phyloP scores from a whole-genome alignment of 2,329 filamentous ascomycete species.

The Sclerotinia glacialis region DNA sequence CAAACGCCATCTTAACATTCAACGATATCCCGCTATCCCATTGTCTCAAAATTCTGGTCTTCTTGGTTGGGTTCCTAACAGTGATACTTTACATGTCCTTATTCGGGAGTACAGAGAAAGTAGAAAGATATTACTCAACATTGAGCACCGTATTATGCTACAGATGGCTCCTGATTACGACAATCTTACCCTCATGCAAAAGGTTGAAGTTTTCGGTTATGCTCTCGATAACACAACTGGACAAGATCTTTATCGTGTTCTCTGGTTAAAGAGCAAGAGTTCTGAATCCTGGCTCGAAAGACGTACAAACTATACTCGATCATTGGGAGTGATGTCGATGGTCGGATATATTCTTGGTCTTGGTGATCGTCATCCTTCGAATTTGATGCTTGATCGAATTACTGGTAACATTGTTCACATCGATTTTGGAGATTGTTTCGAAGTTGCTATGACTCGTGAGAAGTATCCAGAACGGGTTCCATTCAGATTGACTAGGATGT shows the following conservation, averaged over 20 bases:
- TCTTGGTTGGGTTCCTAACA: slow-evolving; percentile 95
- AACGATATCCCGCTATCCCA: slow-evolving; percentile 94
- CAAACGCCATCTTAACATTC: slow-evolving; percentile 95
- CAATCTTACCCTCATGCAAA: slow-evolving; percentile 98
- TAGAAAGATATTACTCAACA: slow-evolving; percentile 95
- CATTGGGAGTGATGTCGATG: slow-evolving; percentile 99
- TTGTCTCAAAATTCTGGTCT: slow-evolving; percentile 95
- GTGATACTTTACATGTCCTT: slow-evolving; percentile 92
- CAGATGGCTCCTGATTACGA: slow-evolving; percentile 99
- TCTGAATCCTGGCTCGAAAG: slow-evolving; percentile 97
- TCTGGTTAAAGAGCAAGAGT: slow-evolving; percentile 98
- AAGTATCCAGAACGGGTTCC: slow-evolving; percentile 98
- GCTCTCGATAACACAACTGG: slow-evolving; percentile 98
- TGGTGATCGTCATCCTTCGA: slow-evolving; percentile 94
- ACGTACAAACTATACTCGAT: slow-evolving; percentile 97
- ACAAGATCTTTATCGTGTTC: slow-evolving; percentile 93
- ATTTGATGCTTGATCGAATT: slow-evolving; percentile 92
- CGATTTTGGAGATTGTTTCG: slow-evolving; percentile 99
- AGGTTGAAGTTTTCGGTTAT: slow-evolving; percentile 99
- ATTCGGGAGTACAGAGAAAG: slow-evolving; percentile 98
- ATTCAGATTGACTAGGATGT: slow-evolving; percentile 96
- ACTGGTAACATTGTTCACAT: slow-evolving; percentile 98
- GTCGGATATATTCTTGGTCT: slow-evolving; percentile 98
- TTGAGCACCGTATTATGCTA: slow-evolving; percentile 98
- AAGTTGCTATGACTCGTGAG: slow-evolving; percentile 98